phyloP scores from a whole-genome alignment of 208 protist species.

The Leishmania amazonensis region DNA sequence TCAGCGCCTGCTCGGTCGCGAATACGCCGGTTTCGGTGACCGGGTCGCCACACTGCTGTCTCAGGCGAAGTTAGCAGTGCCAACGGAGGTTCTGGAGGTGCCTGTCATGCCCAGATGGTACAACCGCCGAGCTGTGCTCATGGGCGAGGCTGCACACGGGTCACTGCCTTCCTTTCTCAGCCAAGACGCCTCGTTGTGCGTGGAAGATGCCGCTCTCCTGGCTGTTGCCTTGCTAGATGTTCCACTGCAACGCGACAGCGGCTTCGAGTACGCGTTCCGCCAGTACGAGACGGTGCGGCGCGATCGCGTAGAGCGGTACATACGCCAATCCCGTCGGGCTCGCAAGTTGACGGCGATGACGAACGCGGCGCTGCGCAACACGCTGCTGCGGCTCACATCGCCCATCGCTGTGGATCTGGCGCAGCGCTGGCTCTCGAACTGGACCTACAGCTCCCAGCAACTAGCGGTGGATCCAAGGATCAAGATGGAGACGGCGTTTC shows the following conservation, averaged over 20 bases:
- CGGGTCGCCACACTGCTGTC: conserved; percentile 40
- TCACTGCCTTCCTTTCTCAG: conserved; percentile 82
- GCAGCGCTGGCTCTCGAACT: conserved; percentile 83
- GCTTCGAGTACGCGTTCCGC: conserved; percentile 86
- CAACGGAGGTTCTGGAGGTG: conserved; percentile 78
- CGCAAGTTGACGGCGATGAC: conserved; percentile 60
- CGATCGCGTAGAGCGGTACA: conserved; percentile 87
- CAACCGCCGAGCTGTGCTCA: conserved; percentile 85
- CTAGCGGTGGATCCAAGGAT: conserved; percentile 86
- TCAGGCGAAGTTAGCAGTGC: conserved; percentile 58
- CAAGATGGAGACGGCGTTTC: conserved; percentile 82
- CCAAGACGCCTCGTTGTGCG: conserved; percentile 87
- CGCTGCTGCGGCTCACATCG: conserved; percentile 47
- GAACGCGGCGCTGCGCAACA: conserved; percentile 53
- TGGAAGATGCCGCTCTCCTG: conserved; percentile 88
- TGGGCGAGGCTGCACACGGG: conserved; percentile 88
- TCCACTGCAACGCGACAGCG: conserved; percentile 72
- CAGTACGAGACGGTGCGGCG: conserved; percentile 86
- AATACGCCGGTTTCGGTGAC: conserved; percentile 62
- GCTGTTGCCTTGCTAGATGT: conserved; percentile 82
- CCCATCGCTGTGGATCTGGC: conserved; percentile 41
- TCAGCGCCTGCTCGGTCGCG: conserved; percentile 43
- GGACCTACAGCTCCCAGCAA: conserved; percentile 86
- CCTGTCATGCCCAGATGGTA: conserved; percentile 91
- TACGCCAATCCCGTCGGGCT: conserved; percentile 81